These are phyloP conservation scores for Vigna nakashimae DNA, from an alignment of 306 rosid genomes.

Conservation along the genomic window DNA sequence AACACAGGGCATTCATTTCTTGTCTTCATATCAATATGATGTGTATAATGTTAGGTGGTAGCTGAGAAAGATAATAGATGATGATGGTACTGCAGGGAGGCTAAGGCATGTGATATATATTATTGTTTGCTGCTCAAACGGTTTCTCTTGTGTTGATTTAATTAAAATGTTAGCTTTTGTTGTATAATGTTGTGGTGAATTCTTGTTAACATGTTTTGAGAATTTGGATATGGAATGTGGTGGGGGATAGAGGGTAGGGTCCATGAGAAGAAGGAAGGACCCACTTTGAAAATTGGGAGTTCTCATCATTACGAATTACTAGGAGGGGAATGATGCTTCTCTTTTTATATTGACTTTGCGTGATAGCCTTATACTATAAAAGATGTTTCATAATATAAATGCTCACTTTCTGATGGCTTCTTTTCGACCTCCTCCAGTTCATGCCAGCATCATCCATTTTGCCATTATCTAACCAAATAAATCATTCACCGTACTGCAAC, in stretches of 20 bases:
- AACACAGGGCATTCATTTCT: slow-evolving; percentile 48
- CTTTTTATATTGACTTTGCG: slow-evolving; percentile 68
- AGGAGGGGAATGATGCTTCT: slow-evolving; percentile 54
- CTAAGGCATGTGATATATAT: slow-evolving; percentile 35
- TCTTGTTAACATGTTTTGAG: background rate
- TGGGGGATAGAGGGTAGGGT: slow-evolving; percentile 35
- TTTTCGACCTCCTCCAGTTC: slow-evolving; percentile 36
- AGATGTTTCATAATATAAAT: slow-evolving; percentile 43
- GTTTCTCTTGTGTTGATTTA: slow-evolving; percentile 17
- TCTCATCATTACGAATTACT: slow-evolving; percentile 55
- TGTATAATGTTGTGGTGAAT: slow-evolving; percentile 15
- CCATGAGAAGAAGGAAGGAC: slow-evolving; percentile 38
- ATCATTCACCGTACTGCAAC: background rate
- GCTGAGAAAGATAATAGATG: slow-evolving; percentile 35
- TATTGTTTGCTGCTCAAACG: slow-evolving; percentile 29
- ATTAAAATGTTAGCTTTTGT: slow-evolving; percentile 8
- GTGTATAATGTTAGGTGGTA: slow-evolving; percentile 42
- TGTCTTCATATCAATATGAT: slow-evolving; percentile 47
- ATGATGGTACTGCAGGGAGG: background rate
- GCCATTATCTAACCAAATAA: background rate
- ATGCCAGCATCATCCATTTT: slow-evolving; percentile 13
- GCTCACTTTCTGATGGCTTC: slow-evolving; percentile 37
- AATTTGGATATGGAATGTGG: slow-evolving; percentile 22
- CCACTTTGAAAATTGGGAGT: slow-evolving; percentile 48
- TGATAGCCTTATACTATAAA: slow-evolving; percentile 8